Percentiles rank a stretch among this genome's conserved stretches.
Evolutionary conservation across 78 protist species (phyloP).

Genomic region (Dictyostelium intermedium): DNA sequence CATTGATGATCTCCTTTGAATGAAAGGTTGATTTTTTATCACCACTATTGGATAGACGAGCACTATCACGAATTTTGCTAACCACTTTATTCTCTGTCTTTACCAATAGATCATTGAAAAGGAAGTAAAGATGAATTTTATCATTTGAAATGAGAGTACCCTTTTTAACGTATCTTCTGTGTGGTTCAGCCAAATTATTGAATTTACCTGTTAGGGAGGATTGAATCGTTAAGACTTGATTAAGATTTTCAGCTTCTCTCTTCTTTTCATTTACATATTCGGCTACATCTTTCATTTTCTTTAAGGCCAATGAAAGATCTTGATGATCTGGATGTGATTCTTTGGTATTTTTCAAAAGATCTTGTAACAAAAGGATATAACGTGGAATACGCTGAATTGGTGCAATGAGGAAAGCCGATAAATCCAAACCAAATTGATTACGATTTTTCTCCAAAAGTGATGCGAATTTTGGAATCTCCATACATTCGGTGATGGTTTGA

Average conservation of each 20-base stretch:
- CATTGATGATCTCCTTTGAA: neutral
- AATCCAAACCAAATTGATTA: conserved; percentile 23
- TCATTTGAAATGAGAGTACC: conserved; percentile 43
- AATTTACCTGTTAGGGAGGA: conserved; percentile 54
- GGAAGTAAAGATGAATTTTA: conserved; percentile 52
- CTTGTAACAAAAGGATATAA: conserved; percentile 75
- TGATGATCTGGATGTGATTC: conserved; percentile 73
- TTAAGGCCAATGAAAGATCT: conserved; percentile 63
- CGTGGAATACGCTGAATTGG: conserved; percentile 80
- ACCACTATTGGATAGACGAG: neutral
- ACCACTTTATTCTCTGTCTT: conserved; percentile 66
- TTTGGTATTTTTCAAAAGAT: conserved; percentile 34
- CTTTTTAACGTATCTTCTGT: conserved; percentile 77
- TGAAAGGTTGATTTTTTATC: conserved; percentile 1
- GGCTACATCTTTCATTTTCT: conserved; percentile 83
- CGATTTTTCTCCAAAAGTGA: conserved; percentile 34
- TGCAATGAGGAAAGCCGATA: conserved; percentile 69
- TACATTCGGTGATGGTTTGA: conserved; percentile 58
- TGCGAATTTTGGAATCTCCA: conserved; percentile 61
- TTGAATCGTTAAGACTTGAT: conserved; percentile 74
- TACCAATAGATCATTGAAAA: conserved; percentile 71
- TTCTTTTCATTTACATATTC: conserved; percentile 85
- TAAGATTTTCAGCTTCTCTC: conserved; percentile 85
- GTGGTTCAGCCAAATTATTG: conserved; percentile 81
- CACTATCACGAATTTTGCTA: conserved; percentile 16